Evolutionary conservation across 257 asterid genomes (phyloP), one percentile per base, ranked within the genome.

Genomic region (Gynochthodes officinalis): DNA sequence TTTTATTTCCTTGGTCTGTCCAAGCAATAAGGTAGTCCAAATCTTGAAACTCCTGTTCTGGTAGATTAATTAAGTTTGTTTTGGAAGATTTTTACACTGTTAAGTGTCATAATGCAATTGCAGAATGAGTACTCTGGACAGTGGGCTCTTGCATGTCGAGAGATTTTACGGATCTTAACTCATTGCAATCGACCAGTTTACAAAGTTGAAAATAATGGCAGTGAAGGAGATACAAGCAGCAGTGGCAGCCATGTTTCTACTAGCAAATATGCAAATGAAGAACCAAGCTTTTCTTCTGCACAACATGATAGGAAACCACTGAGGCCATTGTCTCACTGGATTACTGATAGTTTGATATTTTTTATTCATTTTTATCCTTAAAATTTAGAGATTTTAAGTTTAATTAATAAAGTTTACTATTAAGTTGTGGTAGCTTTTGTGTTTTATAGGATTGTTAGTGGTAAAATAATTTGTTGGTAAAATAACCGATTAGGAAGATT

Each of bases 101-200:
- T 73, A 52, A 66, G 72, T 72, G 54, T 61, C 35, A 74, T 78
- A 67, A 49, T 46, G 63, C 54, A 75, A 74, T 81, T 35, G 71
- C 93, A 95, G 99, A 90, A 84, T 33, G 99, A 87, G 73, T 90
- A 92, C 77, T 92, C 98, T 48, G 99, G 92, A 80, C 97, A 95
- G 82, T 95, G 99, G 99, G 99, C 98, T 77, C 93, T 95, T 74
- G 98, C 97, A 75, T 95, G 99, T 80, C 97, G 99, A 75, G 99
- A 95, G 80, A 95, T 92, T 75, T 83, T 95, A 82, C 79, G 99
- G 76, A 88, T 95, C 78, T 80, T 95, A 82, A 95, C 97, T 27
- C 97, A 92, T 82, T 92, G 92, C 74, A 92, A 95, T 86, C 89
- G 98, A 74, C 99, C 98, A 11, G 85, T 95, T 72, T 89, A 84